A percentile compares a stretch with the other conserved stretches of the same genome.
phyloP scores from a whole-genome alignment of 441 rosid species.

The Pelargonium australe region DNA sequence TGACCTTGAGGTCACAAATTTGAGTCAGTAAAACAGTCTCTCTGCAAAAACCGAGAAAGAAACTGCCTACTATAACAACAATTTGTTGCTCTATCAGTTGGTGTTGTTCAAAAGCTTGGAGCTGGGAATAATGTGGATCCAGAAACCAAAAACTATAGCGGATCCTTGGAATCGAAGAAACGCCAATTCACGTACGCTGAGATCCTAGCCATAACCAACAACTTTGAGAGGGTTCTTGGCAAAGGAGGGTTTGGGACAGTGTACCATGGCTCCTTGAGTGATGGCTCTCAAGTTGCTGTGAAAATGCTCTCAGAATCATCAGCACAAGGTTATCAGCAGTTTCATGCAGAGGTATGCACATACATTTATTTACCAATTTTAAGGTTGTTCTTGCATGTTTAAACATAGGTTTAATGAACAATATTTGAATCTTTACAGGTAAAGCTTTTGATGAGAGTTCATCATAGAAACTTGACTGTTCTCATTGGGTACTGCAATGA shows the following conservation, averaged over 20 bases:
- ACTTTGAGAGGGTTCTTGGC: conserved; percentile 7
- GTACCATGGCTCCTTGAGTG: conserved; percentile 7
- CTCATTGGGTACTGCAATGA: conserved; percentile 14
- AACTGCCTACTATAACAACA: not conserved
- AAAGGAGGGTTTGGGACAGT: conserved; percentile 16
- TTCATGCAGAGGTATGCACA: conserved; percentile 12
- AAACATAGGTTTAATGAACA: not conserved
- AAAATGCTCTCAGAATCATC: conserved; percentile 14
- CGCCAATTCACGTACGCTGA: conserved; percentile 4
- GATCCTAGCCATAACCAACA: not conserved
- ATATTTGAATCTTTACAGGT: not conserved
- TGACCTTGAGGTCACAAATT: no score
- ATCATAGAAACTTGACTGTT: conserved; percentile 8
- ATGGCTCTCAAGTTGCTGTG: conserved; percentile 10
- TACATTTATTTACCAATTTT: not conserved
- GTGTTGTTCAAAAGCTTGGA: not conserved
- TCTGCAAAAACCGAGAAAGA: no score
- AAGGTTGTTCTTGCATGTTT: not conserved
- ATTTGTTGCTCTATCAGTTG: not conserved
- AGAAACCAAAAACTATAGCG: not conserved
- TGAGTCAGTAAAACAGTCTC: no score
- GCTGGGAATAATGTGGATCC: not conserved
- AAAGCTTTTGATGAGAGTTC: conserved; percentile 11
- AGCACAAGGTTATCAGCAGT: conserved; percentile 8
- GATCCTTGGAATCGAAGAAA: not conserved